These are phyloP conservation scores for Candida pseudoglaebosa DNA, from an alignment of 805 yeast genomes.

Conservation along the genomic window DNA sequence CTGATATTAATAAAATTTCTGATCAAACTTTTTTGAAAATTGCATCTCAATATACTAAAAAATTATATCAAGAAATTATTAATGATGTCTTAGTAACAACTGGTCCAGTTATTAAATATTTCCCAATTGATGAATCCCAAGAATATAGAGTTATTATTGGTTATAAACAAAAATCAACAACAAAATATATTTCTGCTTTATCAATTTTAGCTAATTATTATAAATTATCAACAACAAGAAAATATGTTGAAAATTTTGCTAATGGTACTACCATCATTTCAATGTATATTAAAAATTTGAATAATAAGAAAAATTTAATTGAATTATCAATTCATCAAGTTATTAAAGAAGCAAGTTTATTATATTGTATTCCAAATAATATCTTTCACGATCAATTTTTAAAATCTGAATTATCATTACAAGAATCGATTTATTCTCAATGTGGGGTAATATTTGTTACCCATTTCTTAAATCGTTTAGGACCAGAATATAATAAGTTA, in stretches of 20 bases:
- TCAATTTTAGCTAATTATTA: constrained; percentile 85
- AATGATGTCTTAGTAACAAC: constrained; percentile 64
- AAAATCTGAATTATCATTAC: constrained; percentile 76
- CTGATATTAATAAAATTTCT: constrained; percentile 62
- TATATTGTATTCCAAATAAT: constrained; percentile 88
- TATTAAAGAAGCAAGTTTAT: constrained; percentile 87
- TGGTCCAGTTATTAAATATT: constrained; percentile 91
- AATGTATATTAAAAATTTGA: constrained; percentile 65
- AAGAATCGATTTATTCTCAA: constrained; percentile 92
- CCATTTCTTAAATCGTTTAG: constrained; percentile 91
- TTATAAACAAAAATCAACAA: constrained; percentile 76
- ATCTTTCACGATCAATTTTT: constrained; percentile 72
- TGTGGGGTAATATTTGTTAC: constrained; percentile 89
- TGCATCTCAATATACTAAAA: constrained; percentile 76
- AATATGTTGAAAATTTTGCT: constrained; percentile 90
- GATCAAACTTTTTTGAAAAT: constrained; percentile 75
- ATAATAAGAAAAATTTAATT: constrained; percentile 47
- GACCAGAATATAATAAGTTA: constrained; percentile 79
- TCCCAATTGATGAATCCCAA: constrained; percentile 70
- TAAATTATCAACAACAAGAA: constrained; percentile 77
- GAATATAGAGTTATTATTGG: constrained; percentile 90
- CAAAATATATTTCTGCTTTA: constrained; percentile 83
- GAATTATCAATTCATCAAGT: constrained; percentile 84
- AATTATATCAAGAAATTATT: constrained; percentile 69
- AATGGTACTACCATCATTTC: constrained; percentile 86